Base-by-base conservation (phyloP, 257 asterid species). In the Salvia miltiorrhiza region DNA sequence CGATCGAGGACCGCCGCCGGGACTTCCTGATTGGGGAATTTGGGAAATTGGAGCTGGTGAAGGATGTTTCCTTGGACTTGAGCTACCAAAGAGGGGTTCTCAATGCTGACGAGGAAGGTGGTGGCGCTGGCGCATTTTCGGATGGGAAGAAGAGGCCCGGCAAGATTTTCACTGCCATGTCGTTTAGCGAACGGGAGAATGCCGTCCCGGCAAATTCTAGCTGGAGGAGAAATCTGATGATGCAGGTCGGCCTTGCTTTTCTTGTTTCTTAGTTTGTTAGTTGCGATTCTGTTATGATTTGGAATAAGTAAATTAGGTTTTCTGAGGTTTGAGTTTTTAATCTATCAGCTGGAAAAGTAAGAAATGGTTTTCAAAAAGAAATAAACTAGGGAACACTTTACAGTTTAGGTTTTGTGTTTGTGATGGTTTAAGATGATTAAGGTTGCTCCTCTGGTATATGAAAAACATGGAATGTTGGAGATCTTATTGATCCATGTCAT, bases 91-190 rank as follows among this genome's bases (percentile, higher is more conserved):
- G 96, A 69, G 89, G 73, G 56, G 73, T 87, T 79, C 92, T 90
- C 67, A 37, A 23, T 37, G 52, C 35, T 45, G 83, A 70, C 54
- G 82, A 86, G 64, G 76, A 80, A 65, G 23, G 7, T 45, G 65
- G 65, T 4, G 33, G 33, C 16, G 35, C 20, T 58, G 96, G 95
- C 67, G 77, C 85, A 23, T 88, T 90, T 74, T 80, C 73, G 20
- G 86, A 87, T 80, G 96, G 90, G 49, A 77, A 79, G 80, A 93
- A 90, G 82, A 87, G 95, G 81, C 89, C 96, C 0, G 99, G 97
- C 17, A 93, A 93, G 89, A 87, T 93, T 59, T 93, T 93, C 81
- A 87, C 97, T 1, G 73, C 91, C 14, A 90, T 90, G 96, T 93
- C 99, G 28, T 93, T 93, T 71, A 76, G 71, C 40, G 93, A 82